phyloP scores from a whole-genome alignment of 208 protist species.

The Trypanosoma scelopori region DNA sequence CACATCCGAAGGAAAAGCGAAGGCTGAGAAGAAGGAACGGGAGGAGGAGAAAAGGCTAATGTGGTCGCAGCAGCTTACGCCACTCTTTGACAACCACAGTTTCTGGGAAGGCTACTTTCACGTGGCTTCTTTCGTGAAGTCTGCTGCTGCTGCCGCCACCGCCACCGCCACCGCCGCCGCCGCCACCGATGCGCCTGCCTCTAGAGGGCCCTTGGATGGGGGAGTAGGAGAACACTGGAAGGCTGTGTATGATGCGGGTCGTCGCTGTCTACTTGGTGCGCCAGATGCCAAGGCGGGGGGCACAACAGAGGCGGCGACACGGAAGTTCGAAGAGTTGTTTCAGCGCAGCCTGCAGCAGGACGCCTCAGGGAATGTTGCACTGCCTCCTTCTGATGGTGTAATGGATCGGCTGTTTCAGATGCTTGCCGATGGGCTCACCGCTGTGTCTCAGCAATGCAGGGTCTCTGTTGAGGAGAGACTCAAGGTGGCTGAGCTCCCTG shows the following conservation, averaged over 20 bases:
- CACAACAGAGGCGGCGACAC: background rate
- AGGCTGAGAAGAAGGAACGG: too few species aligned
- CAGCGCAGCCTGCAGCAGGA: background rate
- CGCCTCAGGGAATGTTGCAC: background rate
- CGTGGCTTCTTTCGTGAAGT: conserved; percentile 17
- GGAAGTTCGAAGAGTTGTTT: conserved; percentile 22
- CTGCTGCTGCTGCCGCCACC: background rate
- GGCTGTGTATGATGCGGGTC: conserved; percentile 18
- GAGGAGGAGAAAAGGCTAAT: too few species aligned
- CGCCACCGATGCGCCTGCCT: background rate
- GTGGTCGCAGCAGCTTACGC: background rate
- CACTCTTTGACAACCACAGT: conserved; percentile 12
- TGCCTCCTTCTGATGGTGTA: background rate
- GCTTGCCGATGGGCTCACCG: background rate
- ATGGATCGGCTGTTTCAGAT: conserved; percentile 11
- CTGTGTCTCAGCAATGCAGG: background rate
- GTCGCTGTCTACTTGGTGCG: conserved; percentile 15
- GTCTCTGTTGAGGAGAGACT: background rate
- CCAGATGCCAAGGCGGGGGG: background rate
- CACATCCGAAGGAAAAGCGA: background rate
- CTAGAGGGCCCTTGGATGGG: background rate
- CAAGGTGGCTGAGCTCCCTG: background rate
- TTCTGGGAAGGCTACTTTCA: conserved; percentile 25
- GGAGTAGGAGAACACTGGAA: conserved; percentile 19
- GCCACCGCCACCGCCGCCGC: background rate